phyloP scores from a whole-genome alignment of 2,329 filamentous ascomycete species.

The Cadophora gregata region DNA sequence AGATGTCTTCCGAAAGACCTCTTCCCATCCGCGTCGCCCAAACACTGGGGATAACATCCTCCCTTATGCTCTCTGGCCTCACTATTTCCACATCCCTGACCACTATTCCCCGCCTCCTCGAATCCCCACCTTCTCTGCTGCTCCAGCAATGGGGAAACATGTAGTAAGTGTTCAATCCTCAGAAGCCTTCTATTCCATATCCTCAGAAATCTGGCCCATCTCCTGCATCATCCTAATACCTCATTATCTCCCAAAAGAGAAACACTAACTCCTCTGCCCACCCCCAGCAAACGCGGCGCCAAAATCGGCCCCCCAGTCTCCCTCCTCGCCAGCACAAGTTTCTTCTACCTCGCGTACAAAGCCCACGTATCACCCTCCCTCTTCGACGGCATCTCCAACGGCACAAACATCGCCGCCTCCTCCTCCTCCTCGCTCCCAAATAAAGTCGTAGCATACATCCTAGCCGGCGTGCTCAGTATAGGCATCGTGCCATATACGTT shows the following conservation, averaged over 20 bases:
- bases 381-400: slow-evolving; percentile 29
- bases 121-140: slow-evolving; percentile 60
- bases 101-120: slow-evolving; percentile 58
- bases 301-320: slow-evolving; percentile 48
- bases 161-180: slow-evolving; percentile 35
- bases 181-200: too few relatives aligned
- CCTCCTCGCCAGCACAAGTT: slow-evolving; percentile 49
- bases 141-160: slow-evolving; percentile 59
- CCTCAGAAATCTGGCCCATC: too few relatives aligned
- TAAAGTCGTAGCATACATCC: slow-evolving; percentile 45
- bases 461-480: slow-evolving; percentile 53
- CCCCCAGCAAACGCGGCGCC: slow-evolving; percentile 44
- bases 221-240: too few relatives aligned
- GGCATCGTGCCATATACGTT: slow-evolving; percentile 58
- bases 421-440: not conserved
- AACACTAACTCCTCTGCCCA: not conserved
- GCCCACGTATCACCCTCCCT: slow-evolving; percentile 44
- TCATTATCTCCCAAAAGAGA: not conserved
- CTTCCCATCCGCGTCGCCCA: slow-evolving; percentile 53
- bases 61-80: slow-evolving; percentile 51
- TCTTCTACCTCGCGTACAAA: slow-evolving; percentile 53
- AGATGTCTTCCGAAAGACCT: slow-evolving; percentile 15
- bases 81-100: slow-evolving; percentile 50
- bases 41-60: slow-evolving; percentile 56
- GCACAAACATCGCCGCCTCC: too few relatives aligned